These are phyloP conservation scores for Onygenales sp. DNA, from an alignment of 2,329 filamentous ascomycete species.

Conservation along the genomic window DNA sequence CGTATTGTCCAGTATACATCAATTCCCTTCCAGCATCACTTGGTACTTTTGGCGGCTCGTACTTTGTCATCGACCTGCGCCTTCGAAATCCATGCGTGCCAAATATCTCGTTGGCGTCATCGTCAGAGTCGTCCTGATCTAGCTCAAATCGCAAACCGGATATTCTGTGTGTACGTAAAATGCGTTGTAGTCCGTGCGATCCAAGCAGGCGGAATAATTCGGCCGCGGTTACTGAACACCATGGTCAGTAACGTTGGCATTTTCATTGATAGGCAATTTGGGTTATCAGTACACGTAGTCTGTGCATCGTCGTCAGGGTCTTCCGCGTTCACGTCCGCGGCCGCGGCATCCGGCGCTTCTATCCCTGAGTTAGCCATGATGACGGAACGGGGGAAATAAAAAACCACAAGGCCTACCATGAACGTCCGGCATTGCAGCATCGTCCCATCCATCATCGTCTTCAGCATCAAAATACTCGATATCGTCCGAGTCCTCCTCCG, in stretches of 20 bases:
- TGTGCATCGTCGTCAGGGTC: neutral
- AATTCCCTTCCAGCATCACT: conserved; percentile 65
- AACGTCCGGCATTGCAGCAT: neutral
- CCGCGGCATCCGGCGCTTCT: neutral
- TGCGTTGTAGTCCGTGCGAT: conserved; percentile 42
- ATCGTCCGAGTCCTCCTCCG: conserved; percentile 29
- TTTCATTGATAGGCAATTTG: neutral
- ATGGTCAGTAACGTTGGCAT: neutral
- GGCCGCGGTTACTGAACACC: conserved; percentile 21
- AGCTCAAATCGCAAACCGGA: conserved; percentile 20
- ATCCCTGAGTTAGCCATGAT: neutral
- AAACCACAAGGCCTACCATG: neutral
- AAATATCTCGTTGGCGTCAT: conserved; percentile 18
- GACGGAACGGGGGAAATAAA: no score
- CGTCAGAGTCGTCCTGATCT: conserved; percentile 23
- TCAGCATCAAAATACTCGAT: conserved; percentile 26
- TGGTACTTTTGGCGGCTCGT: conserved; percentile 72
- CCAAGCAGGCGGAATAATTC: conserved; percentile 48
- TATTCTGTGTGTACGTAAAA: conserved; percentile 34
- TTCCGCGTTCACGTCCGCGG: neutral
- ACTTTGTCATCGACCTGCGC: conserved; percentile 33
- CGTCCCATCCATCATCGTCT: conserved; percentile 19
- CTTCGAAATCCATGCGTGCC: conserved; percentile 28
- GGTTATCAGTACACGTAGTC: neutral
- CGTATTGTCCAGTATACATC: conserved; percentile 77